Evolutionary conservation across 2,329 filamentous ascomycete genomes (phyloP).

Genomic region (Xylaria sp.): DNA sequence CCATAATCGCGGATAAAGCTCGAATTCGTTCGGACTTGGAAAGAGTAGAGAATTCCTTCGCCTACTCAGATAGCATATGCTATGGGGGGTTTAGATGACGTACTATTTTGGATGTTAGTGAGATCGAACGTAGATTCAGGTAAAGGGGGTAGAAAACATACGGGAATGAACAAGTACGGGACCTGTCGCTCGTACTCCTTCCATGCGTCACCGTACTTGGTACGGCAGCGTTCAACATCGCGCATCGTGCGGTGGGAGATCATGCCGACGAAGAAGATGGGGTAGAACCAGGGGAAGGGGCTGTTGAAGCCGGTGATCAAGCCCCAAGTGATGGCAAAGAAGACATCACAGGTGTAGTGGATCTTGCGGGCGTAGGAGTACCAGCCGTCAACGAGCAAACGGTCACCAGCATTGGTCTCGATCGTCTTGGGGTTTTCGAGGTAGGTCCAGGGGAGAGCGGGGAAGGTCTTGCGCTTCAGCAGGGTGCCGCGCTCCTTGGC

Average conservation of each 20-base stretch:
- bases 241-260: constrained; percentile 71
- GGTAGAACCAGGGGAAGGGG: constrained; percentile 87
- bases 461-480: constrained; percentile 72
- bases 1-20: background rate
- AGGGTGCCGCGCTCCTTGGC: constrained; percentile 68
- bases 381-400: constrained; percentile 80
- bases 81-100: constrained; percentile 13
- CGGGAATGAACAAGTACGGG: constrained; percentile 70
- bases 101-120: constrained; percentile 13
- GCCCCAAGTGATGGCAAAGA: constrained; percentile 48
- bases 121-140: background rate
- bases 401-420: constrained; percentile 65
- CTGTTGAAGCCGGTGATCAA: constrained; percentile 51
- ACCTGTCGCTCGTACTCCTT: constrained; percentile 72
- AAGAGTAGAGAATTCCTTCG: background rate
- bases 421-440: constrained; percentile 77
- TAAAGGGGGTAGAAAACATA: constrained; percentile 22
- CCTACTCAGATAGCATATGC: constrained; percentile 2
- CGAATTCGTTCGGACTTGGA: background rate
- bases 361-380: constrained; percentile 66
- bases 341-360: constrained; percentile 46
- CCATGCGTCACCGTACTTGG: constrained; percentile 80
- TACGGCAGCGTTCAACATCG: constrained; percentile 69
- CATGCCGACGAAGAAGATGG: constrained; percentile 73
- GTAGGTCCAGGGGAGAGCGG: constrained; percentile 83